Base-by-base conservation (phyloP, 192 early-diverging fungal genomes). In the Coemansia sp. region DNA sequence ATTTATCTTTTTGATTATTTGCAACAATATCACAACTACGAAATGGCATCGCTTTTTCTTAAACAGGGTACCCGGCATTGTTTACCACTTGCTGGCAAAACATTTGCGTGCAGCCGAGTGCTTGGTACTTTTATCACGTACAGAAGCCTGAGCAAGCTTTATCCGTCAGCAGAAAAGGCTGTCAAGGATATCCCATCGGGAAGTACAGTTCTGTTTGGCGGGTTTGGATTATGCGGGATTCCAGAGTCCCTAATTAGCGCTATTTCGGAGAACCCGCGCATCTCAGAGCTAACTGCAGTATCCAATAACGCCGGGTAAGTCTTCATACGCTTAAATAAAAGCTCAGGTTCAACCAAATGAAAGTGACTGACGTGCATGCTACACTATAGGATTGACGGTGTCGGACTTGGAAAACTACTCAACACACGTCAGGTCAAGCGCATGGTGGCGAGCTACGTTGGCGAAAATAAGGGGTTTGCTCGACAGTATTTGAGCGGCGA, bases 381-480 rank as follows among this genome's bases (percentile, higher is more conserved):
- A 9, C 11, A 49, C 4, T 17, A 40, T 59, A 66, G 71, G 20
- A 81, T 90, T 1, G 85, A 86, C 64, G 85, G 84, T 54, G 85
- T 85, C 68, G 89, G 86, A 11, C 71, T 88, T 2, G 89, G 89
- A 20, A 68, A 85, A 63, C 65, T 90, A 14, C 78, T 88, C 50
- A 78, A 86, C 42, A 83, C 78, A 2, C 76, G 84, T 15, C 86
- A 91, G 73, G 81, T 91, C 66, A 88, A 85, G 63, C 84, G 87
- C 54, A 89, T 91, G 86, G 84, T 91, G 49, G 74, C 78, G 15
- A 84, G 82, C 52, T 91, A 91, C 58, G 87, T 91, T 3, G 89
- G 87, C 14, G 87, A 91, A 57, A 91, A 91, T 75, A 85, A 85
- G 42, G 87, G 89, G 59, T 91, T 89, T 78, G 89, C 87, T 52